phyloP scores from a whole-genome alignment of 2,329 filamentous ascomycete genomes.

The Neobulgaria alba region DNA sequence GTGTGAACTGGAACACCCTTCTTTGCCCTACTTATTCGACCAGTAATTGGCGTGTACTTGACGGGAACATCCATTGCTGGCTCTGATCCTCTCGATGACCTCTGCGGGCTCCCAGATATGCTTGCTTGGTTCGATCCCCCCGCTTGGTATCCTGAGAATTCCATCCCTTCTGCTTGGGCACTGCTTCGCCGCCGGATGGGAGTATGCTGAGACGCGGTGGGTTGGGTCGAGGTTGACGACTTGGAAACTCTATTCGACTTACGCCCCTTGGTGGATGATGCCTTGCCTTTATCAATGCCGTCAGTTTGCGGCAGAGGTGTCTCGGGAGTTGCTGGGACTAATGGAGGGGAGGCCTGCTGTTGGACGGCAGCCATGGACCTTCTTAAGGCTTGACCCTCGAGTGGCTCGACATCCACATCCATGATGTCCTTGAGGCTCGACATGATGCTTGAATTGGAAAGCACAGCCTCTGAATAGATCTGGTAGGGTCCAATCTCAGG shows the following conservation, averaged over 20 bases:
- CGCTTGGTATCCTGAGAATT: conserved; percentile 17
- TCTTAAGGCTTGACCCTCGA: conserved; percentile 29
- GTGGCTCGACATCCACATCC: conserved; percentile 30
- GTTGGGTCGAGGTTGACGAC: conserved; percentile 7
- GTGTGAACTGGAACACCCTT: conserved; percentile 30
- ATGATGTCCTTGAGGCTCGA: conserved; percentile 30
- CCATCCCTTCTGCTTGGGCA: conserved; percentile 20
- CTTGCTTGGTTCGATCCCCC: conserved; percentile 19
- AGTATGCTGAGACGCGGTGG: conserved; percentile 11
- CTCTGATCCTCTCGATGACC: conserved; percentile 20
- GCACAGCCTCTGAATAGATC: not conserved
- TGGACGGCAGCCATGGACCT: conserved; percentile 25
- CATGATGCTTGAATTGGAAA: conserved; percentile 18
- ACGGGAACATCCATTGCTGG: conserved; percentile 22
- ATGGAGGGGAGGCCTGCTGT: conserved; percentile 20
- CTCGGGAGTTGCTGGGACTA: conserved; percentile 16
- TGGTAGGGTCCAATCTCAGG: not conserved
- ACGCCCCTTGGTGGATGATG: conserved; percentile 19
- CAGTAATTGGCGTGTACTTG: conserved; percentile 30
- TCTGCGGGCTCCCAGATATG: conserved; percentile 19
- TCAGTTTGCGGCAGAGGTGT: conserved; percentile 17
- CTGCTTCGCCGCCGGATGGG: conserved; percentile 20
- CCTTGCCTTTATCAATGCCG: conserved; percentile 17
- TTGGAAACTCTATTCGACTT: conserved; percentile 24
- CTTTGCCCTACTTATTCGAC: conserved; percentile 29